A percentile compares a stretch with the other conserved stretches of the same genome.
phyloP scores from a whole-genome alignment of 306 rosid genomes.

The Dalbergia cochinchinensis region DNA sequence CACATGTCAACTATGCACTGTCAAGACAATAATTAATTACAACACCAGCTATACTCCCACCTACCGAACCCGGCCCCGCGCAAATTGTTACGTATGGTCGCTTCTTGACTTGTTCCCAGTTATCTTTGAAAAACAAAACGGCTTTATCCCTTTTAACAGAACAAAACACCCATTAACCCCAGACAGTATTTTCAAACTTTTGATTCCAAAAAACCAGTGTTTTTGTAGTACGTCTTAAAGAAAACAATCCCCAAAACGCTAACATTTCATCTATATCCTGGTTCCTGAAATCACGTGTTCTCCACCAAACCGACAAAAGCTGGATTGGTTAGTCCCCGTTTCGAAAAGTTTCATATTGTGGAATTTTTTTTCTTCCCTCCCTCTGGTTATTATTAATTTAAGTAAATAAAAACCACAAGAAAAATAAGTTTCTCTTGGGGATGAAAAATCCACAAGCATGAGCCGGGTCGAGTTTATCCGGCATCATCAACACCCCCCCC shows the following conservation, averaged over 20 bases:
- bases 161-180: not conserved
- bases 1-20: slow-evolving; percentile 2
- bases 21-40: not conserved
- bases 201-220: not conserved
- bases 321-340: slow-evolving; percentile 17
- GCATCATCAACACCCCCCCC: slow-evolving; percentile 12
- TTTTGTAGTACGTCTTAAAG: not conserved
- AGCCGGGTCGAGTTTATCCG: slow-evolving; percentile 41
- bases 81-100: not conserved
- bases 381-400: slow-evolving; percentile 49
- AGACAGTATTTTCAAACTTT: not conserved
- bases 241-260: not conserved
- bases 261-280: slow-evolving; percentile 19
- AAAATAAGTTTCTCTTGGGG: slow-evolving; percentile 35
- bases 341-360: slow-evolving; percentile 8
- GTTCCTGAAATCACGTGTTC: slow-evolving; percentile 42
- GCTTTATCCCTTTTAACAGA: slow-evolving; percentile 3
- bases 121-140: not conserved
- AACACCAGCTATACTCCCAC: not conserved
- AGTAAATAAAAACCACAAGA: slow-evolving; percentile 48
- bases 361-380: slow-evolving; percentile 24
- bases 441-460: slow-evolving; percentile 39
- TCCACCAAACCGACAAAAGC: slow-evolving; percentile 36
- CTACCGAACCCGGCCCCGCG: not conserved
- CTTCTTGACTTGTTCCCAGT: not conserved